Evolutionary conservation across 495 filamentous ascomycete species (phyloP).

Genomic region (Podospora conica): DNA sequence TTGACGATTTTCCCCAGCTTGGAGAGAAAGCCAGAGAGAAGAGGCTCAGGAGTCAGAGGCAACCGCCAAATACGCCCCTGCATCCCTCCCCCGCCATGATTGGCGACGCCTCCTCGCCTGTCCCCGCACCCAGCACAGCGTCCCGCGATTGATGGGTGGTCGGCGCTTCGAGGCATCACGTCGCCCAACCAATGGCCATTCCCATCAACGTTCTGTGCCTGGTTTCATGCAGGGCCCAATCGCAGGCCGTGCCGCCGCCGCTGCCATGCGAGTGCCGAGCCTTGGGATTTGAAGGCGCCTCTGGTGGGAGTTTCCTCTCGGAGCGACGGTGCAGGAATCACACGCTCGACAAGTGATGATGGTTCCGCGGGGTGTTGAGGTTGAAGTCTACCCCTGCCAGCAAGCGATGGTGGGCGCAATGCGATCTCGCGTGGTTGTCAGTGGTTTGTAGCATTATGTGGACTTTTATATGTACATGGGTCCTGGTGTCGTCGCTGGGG

Average conservation of each 20-base stretch:
- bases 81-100: neutral
- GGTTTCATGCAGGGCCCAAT: conserved; percentile 20
- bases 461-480: neutral
- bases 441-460: neutral
- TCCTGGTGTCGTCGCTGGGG: neutral
- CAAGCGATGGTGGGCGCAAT: neutral
- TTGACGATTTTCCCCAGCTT: neutral
- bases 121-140: neutral
- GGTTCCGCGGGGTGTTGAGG: neutral
- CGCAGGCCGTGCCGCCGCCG: conserved; percentile 5
- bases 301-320: neutral
- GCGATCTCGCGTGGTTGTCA: neutral
- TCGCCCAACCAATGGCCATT: conserved; percentile 3
- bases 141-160: conserved; percentile 7
- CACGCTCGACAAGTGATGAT: neutral
- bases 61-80: neutral
- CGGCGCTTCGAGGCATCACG: conserved; percentile 16
- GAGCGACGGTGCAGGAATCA: neutral
- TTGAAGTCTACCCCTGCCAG: no score
- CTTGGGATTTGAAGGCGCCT: neutral
- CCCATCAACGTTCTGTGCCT: neutral
- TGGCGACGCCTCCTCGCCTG: neutral
- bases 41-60: neutral
- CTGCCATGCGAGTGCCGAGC: conserved; percentile 10
- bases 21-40: neutral